Base-by-base conservation (phyloP, 352 stramenopile genomes). In the Phytopythium oedochilum region DNA sequence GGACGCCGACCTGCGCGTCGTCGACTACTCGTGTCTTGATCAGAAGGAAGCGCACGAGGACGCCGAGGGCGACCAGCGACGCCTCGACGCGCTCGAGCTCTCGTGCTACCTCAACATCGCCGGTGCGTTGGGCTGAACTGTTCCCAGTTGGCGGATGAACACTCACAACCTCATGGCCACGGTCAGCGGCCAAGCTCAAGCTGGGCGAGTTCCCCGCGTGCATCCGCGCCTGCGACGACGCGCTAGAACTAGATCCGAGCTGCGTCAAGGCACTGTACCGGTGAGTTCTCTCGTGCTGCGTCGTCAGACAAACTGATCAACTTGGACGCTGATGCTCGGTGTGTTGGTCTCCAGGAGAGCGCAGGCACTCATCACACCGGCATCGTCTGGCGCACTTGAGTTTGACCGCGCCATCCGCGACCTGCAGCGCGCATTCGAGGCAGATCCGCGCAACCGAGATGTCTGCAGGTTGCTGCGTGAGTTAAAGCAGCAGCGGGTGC, bases 51-150 rank as follows among this genome's bases (percentile, higher is more conserved):
- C 6, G 22, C 46, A 42, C 46, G n/a, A 40, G 18, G 46, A 53
- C 46, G 18, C 2, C 5, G 34, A 26, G 0, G 29, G 11, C 20
- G 72, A 88, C 34, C 76, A 88, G 56, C 26, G 39, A 18, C 59
- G 69, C 20, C 67, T 92, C 18, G 60, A 80, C 23, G 45, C 70
- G 29, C 61, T 94, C 14, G 86, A 86, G 60, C 54, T 79, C 0
- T 83, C 82, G 3, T 89, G 83, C 63, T 94, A 92, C 45, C 58
- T 90, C 31, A 94, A 94, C 52, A 84, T 94, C 47, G 82, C 82
- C 28, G 73, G 84, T 93, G 47, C 15, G 72, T 65, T 22, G 38
- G 25, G 20, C 50, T 22, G 31, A 55, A 28, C 35, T 23, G 15
- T 42, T n/a, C n/a, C n/a, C n/a, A n/a, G n/a, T n/a, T n/a, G n/a